Evolutionary conservation across 768 basidiomycete genomes (phyloP), one percentile per base, ranked within the genome.

Genomic region (Bullera alba): DNA sequence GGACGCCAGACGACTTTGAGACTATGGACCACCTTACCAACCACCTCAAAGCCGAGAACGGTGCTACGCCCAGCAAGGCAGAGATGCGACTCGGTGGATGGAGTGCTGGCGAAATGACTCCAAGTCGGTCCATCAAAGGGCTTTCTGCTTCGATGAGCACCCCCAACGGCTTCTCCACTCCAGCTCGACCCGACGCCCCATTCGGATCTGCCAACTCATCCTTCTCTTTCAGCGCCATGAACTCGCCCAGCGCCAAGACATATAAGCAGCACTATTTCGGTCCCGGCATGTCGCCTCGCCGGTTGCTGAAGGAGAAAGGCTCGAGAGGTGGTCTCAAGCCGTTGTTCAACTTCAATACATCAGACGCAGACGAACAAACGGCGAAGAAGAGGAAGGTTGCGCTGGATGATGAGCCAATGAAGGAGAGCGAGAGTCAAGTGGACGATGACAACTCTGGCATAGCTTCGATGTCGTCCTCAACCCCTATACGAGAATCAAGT

Each of bases 21-120:
- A 53, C 61, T 10, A 56, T 67, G 17, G 55, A 63, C 22, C 52
- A 56, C 2, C 38, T 67, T 17, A 62, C 58, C 2, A 47, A 59
- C 15, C 60, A 53, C 32, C 56, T 61, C 34, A 57, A 57, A 39
- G 42, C 53, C 8, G 65, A 63, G 42, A 34, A 42, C 21, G 49
- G 47, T 15, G 26, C 30, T 22, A 32, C 27, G 26, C 25, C 48
- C 17, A 36, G 30, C 8, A 19, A n/a, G 15, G 47, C 10, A 21
- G 27, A 23, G 28, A n/a, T 19, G 4, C 38, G 29, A 43, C 29
- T 19, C 4, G 50, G 46, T n/a, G 61, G 64, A 10, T 66, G 61
- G 61, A 48, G 48, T 27, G 65, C 61, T 36, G 61, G 61, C 8
- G 46, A 53, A 0, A 53, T 54, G 21, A 36, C 54, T 14, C 45